Evolutionary conservation across 345 rosid genomes (phyloP).

Genomic region (Corchorus capsularis): DNA sequence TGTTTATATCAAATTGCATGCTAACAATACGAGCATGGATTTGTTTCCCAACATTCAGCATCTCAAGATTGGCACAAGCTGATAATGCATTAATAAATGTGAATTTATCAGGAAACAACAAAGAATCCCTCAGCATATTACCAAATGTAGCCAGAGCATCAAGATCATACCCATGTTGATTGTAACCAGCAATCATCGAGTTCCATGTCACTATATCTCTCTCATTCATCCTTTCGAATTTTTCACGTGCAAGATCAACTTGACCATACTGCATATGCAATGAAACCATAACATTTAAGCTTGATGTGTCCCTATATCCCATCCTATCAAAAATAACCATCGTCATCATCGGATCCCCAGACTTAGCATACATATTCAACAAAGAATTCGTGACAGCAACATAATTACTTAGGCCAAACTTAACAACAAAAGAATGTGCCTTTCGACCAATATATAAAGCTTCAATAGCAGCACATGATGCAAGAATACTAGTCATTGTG

Average conservation of each 20-base stretch:
- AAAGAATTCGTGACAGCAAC: conserved; percentile 70
- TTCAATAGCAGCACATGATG: conserved; percentile 62
- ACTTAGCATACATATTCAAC: conserved; percentile 77
- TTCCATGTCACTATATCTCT: conserved; percentile 85
- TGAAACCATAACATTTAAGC: conserved; percentile 79
- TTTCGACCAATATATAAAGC: conserved; percentile 56
- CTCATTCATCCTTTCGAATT: conserved; percentile 65
- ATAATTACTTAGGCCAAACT: conserved; percentile 57
- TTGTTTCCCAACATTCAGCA: conserved; percentile 60
- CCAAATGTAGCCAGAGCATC: conserved; percentile 60
- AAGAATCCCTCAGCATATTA: conserved; percentile 54
- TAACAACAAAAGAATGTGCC: conserved; percentile 70
- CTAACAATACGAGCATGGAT: conserved; percentile 60
- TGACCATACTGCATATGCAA: conserved; percentile 62
- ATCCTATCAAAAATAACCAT: conserved; percentile 69
- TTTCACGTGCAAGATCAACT: conserved; percentile 54
- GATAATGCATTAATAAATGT: conserved; percentile 72
- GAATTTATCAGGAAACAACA: conserved; percentile 70
- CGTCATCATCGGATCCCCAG: conserved; percentile 57
- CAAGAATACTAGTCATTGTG: conserved; percentile 70
- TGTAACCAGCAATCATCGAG: conserved; percentile 80
- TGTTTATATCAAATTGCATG: conserved; percentile 48
- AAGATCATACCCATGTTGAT: conserved; percentile 61
- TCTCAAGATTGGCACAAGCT: conserved; percentile 79
- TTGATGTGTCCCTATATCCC: conserved; percentile 55